Base-by-base conservation (phyloP, 805 yeast genomes). In the Candida qinlingensis region DNA sequence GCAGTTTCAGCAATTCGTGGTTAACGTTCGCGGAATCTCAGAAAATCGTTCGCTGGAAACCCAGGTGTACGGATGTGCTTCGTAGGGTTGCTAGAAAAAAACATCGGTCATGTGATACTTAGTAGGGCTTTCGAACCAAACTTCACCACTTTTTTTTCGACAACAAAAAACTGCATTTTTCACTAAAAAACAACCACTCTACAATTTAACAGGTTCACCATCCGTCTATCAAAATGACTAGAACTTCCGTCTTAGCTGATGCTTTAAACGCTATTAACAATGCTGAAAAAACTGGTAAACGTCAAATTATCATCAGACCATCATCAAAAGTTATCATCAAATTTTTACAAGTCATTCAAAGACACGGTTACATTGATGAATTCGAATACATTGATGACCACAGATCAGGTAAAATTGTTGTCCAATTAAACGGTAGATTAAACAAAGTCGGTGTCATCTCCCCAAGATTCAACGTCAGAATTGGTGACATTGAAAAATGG, bases 371-470 rank as follows among this genome's bases (percentile, higher is more conserved):
- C 94, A 91, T 90, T 79, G 97, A 91, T 70, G 97, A 90, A 79
- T 90, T 90, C 75, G 97, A 91, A 82, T 88, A 85, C 85, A 90
- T 90, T 67, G 97, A 90, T 71, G 97, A 90, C 83, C 97, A 90
- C 91, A 88, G 97, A 83, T 87, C 96, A 52, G 97, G 97, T 69
- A 90, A 90, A 86, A 87, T 90, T 61, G 97, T 91, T 63, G 89
- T 90, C 59, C 96, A 88, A 78, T 83, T 90, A 69, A 90, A 88
- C 85, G 97, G 97, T 76, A 87, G 97, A 81, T 82, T 90, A 70
- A 90, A 90, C 96, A 92, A 91, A 81, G 90, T 94, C 72, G 98
- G 98, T 80, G 98, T 92, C 56, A 91, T 91, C 74, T 88, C 96
- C 58, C 98, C 98, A 76, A 89, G 98, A 82, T 91, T 89, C 83